Base-by-base conservation (phyloP, 192 early-diverging fungal genomes). In the Rhizophagus clarus region DNA sequence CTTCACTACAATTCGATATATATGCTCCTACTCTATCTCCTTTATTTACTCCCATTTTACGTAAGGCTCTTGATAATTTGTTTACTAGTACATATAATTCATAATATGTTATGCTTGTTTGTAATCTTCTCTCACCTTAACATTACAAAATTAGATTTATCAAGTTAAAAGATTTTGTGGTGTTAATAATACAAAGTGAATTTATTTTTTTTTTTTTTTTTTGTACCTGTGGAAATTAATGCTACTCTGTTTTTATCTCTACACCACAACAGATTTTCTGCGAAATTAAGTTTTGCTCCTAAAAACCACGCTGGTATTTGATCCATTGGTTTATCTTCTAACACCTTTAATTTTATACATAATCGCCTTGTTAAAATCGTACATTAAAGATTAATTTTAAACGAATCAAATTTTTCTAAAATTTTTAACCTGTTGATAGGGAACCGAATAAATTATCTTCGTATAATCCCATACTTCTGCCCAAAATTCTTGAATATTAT, bases 1-100 rank as follows among this genome's bases (percentile, higher is more conserved):
- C 92, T 70, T 98, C 95, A 7, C 90, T 80, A 47, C 92, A 92
- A 83, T 98, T 98, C 40, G 97, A 91, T 61, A 97, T 89, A 82
- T 97, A 98, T 1, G 91, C 98, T 28, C 92, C 94, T 17, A 98
- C 90, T 29, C 96, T 89, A 81, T 98, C 97, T 8, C 95, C 96
- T n/a, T 84, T 78, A 56, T 81, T 82, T 10, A 99, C 83, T 10
- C 97, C 97, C 6, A 85, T 61, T 5, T 49, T 74, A 47, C 91
- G 89, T 88, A 99, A 88, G 1, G 96, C 94, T 29, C 88, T 89
- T 8, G 94, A 92, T 49, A 88, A 91, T 60, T 85, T 74, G 14
- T 92, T 89, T 12, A 97, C 96, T 73, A 85, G 81, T 24, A 89
- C 80, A 76, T 93, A 89, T 6, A 97, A 87, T 79, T 96, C 85